Base-by-base conservation (phyloP, 352 stramenopile species). In the Phytopythium helicoides region DNA sequence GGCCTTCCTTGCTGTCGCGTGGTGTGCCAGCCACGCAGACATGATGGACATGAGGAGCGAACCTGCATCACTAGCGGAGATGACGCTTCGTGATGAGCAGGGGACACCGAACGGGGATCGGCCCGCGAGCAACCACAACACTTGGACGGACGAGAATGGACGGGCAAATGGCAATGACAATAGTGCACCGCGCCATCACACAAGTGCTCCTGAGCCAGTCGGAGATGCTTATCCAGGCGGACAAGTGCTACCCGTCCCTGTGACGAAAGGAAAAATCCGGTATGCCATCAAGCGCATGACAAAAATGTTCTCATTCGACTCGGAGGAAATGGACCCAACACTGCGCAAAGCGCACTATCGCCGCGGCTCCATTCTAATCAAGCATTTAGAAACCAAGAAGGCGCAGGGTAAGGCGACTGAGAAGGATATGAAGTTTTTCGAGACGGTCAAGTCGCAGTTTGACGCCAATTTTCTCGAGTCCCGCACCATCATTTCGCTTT, bases 401-500 rank as follows among this genome's bases (percentile, higher is more conserved):
- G 71, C 70, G n/a, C 53, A 61, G 3, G 77, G 74, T 6, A 64
- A 75, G 31, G 80, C 75, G 9, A 88, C 74, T 0, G 76, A 87
- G 18, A 85, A 81, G 19, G 81, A 91, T 48, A 76, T 85, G 66
- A 91, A 91, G 61, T 91, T 91, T 46, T 88, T 91, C 40, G 77
- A 91, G 6, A 77, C 81, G 52, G 72, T 91, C 38, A 91, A 91
- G 49, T 71, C 64, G 15, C 65, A 78, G 18, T 91, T 87, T 25
- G 77, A 91, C 46, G 62, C 73, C 18, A 85, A 86, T 23, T 81
- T 84, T 55, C 80, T 91, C 65, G 77, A 87, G 39, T 87, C 77
- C 33, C 73, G 66, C 16, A 87, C 77, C 2, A 84, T 89, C 52
- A 91, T 91, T 46, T 87, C 76, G 38, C 73, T 90, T 15, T 87